Percentiles rank a stretch among this genome's conserved stretches.
phyloP scores from a whole-genome alignment of 164 flowering plant genomes.

The Paratinospora sagittata region DNA sequence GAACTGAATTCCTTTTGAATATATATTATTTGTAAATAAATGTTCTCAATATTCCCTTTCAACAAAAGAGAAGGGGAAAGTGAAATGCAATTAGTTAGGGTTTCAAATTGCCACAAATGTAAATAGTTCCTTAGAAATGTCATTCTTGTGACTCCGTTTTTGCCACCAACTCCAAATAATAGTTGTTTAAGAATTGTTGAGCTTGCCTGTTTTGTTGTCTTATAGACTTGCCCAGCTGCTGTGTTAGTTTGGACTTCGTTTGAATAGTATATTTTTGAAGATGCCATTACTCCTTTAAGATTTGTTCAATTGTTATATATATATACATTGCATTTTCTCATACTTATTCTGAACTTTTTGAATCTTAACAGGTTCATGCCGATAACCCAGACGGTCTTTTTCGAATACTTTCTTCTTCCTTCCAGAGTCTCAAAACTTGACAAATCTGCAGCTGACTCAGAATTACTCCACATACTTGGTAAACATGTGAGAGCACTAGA shows the following conservation, averaged over 20 bases:
- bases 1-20: too few relatives aligned
- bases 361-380: slow-evolving; percentile 64
- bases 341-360: neutral
- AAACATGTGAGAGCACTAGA: neutral
- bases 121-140: too few relatives aligned
- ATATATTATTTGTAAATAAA: too few relatives aligned
- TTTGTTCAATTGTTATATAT: neutral
- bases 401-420: slow-evolving; percentile 68
- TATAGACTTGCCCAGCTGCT: neutral
- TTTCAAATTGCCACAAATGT: too few relatives aligned
- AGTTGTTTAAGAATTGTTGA: too few relatives aligned
- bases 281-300: neutral
- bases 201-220: neutral
- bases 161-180: too few relatives aligned
- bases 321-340: neutral
- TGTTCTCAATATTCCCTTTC: too few relatives aligned
- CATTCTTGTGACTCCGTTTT: too few relatives aligned
- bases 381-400: slow-evolving; percentile 96
- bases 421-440: slow-evolving; percentile 24
- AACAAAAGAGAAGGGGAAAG: too few relatives aligned
- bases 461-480: neutral
- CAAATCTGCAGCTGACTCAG: neutral
- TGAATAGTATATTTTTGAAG: neutral
- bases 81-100: too few relatives aligned
- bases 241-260: neutral